These are phyloP conservation scores for Fusarium sp. DNA, from an alignment of 2,329 filamentous ascomycete species.

Conservation along the genomic window DNA sequence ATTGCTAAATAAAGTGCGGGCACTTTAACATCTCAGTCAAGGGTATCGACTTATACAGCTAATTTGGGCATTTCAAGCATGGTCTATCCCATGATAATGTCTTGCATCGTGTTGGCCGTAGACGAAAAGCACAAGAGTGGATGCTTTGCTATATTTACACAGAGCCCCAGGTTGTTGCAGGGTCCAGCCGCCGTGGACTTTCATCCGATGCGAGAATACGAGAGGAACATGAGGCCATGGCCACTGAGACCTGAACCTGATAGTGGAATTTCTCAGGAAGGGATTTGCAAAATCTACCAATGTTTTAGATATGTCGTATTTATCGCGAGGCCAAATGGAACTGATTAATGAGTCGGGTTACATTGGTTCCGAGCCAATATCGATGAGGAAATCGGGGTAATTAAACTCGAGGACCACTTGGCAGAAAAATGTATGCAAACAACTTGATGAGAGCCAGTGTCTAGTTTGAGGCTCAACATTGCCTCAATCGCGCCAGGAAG, in stretches of 20 bases:
- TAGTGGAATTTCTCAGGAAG: background rate
- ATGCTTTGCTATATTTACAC: conserved; percentile 31
- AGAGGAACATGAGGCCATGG: conserved; percentile 10
- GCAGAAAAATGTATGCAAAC: background rate
- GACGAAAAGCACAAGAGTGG: conserved; percentile 11
- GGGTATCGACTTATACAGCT: background rate
- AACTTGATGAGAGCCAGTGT: background rate
- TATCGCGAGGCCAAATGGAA: background rate
- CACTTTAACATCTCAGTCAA: background rate
- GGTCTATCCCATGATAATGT: background rate
- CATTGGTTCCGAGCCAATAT: background rate
- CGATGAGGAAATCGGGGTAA: background rate
- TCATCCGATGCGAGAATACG: conserved; percentile 31
- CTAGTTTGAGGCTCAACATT: conserved; percentile 1
- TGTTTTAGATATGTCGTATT: conserved; percentile 16
- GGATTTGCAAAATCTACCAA: background rate
- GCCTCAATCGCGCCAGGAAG: conserved; percentile 16
- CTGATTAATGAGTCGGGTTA: background rate
- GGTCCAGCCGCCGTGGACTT: conserved; percentile 9
- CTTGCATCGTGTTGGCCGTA: conserved; percentile 10
- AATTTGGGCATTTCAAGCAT: background rate
- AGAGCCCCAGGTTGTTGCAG: conserved; percentile 15
- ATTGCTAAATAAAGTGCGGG: background rate
- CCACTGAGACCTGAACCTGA: background rate
- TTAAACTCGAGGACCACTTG: background rate